These are phyloP conservation scores for Cladophialophora yegresii DNA, from an alignment of 2,329 filamentous ascomycete genomes.

Conservation along the genomic window DNA sequence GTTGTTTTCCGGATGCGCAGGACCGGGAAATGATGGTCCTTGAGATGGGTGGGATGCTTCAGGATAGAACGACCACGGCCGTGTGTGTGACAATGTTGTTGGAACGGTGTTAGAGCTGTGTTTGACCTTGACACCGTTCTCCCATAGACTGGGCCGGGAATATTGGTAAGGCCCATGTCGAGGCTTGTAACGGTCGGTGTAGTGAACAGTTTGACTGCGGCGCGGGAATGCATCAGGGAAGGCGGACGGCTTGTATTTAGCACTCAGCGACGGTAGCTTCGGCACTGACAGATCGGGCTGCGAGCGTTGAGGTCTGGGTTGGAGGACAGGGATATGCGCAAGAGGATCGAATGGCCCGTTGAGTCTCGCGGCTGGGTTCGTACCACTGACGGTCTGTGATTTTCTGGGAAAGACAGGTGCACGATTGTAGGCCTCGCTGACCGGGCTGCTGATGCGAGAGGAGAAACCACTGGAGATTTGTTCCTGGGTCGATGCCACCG, in stretches of 20 bases:
- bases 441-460: conserved; percentile 11
- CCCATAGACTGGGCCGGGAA: conserved; percentile 7
- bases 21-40: neutral
- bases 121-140: conserved; percentile 1
- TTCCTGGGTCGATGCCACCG: neutral
- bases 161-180: conserved; percentile 3
- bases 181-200: conserved; percentile 26
- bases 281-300: conserved; percentile 22
- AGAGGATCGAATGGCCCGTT: conserved; percentile 38
- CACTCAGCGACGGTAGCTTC: conserved; percentile 5
- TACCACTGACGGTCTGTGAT: conserved; percentile 37
- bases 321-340: conserved; percentile 17
- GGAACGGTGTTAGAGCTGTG: neutral
- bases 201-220: conserved; percentile 25
- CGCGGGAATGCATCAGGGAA: conserved; percentile 14
- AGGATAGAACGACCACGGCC: neutral
- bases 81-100: neutral
- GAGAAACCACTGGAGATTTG: conserved; percentile 3
- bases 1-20: neutral
- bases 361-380: conserved; percentile 37
- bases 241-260: neutral
- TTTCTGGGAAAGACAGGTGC: conserved; percentile 20
- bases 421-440: conserved; percentile 7
- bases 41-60: neutral
- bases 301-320: conserved; percentile 20